phyloP scores from a whole-genome alignment of 345 rosid genomes.

The Linum tenue region DNA sequence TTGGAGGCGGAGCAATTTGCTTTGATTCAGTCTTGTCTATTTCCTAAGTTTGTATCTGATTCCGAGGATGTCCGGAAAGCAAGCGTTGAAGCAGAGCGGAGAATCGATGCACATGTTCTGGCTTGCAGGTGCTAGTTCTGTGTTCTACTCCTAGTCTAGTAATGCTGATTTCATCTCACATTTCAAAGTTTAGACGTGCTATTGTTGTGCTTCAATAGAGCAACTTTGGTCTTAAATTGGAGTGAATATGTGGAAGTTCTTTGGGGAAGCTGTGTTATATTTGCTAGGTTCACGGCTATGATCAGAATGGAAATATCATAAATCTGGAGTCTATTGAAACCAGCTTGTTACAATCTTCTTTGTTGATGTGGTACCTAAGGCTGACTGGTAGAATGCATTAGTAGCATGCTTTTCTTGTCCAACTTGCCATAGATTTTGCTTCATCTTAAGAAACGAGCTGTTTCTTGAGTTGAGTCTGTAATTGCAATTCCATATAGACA shows the following conservation, averaged over 20 bases:
- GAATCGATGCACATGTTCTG: constrained; percentile 50
- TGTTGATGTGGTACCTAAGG: too few species aligned
- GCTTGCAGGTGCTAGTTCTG: constrained; percentile 53
- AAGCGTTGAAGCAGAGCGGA: constrained; percentile 69
- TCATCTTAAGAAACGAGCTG: neutral
- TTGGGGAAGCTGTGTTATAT: neutral
- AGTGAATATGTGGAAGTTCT: neutral
- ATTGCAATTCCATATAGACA: constrained; percentile 10
- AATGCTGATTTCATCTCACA: neutral
- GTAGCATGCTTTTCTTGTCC: neutral
- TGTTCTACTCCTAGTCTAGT: constrained; percentile 3
- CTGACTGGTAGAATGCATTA: neutral
- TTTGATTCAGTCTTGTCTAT: constrained; percentile 61
- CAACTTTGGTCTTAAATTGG: neutral
- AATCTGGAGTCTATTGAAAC: too few species aligned
- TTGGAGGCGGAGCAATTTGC: constrained; percentile 69
- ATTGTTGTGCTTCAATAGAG: neutral
- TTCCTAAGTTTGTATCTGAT: constrained; percentile 60
- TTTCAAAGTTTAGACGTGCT: neutral
- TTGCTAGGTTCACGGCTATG: neutral
- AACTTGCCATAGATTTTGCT: neutral
- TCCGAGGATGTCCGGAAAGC: constrained; percentile 57
- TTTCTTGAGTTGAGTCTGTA: neutral
- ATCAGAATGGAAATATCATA: too few species aligned
- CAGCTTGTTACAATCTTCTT: too few species aligned